These are phyloP conservation scores for Catenaria anguillulae DNA, from an alignment of 371 early-diverging fungal genomes.

Conservation along the genomic window DNA sequence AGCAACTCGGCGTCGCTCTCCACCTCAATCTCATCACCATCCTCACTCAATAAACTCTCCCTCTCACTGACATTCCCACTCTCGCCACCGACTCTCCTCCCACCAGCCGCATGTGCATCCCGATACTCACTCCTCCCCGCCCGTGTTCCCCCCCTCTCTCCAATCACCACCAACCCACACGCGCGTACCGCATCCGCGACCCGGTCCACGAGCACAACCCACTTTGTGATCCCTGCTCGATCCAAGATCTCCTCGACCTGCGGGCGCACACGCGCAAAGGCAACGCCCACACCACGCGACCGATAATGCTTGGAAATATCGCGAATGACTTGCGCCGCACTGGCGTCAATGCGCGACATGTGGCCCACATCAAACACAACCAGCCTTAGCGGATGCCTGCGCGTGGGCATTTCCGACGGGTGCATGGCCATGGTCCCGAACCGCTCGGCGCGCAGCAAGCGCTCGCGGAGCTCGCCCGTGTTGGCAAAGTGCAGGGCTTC, in stretches of 20 bases:
- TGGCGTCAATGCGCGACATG: constrained; percentile 77
- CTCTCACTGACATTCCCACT: too few species aligned
- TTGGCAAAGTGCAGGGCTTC: constrained; percentile 90
- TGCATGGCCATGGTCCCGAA: constrained; percentile 83
- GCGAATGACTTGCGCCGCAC: constrained; percentile 25
- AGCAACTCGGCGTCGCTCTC: too few species aligned
- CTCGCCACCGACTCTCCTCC: too few species aligned
- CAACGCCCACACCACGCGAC: constrained; percentile 54
- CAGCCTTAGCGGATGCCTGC: constrained; percentile 40
- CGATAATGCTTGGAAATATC: constrained; percentile 59
- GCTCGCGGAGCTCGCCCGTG: constrained; percentile 80
- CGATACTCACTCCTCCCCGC: too few species aligned
- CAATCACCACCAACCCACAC: too few species aligned
- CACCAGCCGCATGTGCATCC: too few species aligned
- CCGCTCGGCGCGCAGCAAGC: constrained; percentile 73
- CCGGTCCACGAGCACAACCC: background rate
- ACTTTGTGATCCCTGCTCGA: constrained; percentile 44
- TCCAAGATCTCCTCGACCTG: constrained; percentile 45
- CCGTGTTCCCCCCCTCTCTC: too few species aligned
- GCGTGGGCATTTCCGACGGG: constrained; percentile 56
- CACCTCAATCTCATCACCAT: too few species aligned
- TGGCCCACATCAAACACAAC: constrained; percentile 77
- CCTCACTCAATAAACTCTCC: too few species aligned
- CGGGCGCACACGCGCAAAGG: constrained; percentile 65
- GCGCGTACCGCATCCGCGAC: too few species aligned